Percentiles rank a stretch among this genome's conserved stretches.
These are phyloP conservation scores for Ambrosia hybrid DNA, from an alignment of 140 eudicot genomes.

Conservation along the genomic window DNA sequence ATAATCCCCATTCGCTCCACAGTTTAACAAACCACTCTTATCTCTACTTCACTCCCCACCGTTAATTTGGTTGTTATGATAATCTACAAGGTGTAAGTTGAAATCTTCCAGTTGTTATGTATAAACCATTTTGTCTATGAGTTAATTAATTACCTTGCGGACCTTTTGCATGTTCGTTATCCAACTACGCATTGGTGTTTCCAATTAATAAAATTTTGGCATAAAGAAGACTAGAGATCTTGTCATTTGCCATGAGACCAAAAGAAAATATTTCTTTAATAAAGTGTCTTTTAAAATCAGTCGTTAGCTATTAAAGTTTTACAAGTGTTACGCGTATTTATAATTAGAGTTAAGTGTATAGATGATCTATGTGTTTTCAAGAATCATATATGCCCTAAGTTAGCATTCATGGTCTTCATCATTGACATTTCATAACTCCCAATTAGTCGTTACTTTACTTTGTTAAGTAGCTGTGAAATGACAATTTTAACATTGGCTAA, in stretches of 20 bases:
- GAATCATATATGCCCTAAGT: no score
- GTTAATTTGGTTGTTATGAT: conserved; percentile 1
- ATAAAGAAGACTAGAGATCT: not conserved
- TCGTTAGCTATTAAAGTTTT: not conserved
- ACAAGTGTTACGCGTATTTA: no score
- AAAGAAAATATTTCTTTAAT: not conserved
- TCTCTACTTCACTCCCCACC: conserved; percentile 9
- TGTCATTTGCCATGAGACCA: not conserved
- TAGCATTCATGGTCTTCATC: no score
- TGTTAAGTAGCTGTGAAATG: no score
- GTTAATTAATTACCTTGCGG: not conserved
- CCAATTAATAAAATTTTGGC: not conserved
- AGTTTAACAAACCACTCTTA: conserved; percentile 26
- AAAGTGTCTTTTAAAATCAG: not conserved
- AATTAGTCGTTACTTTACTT: no score
- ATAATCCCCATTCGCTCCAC: conserved; percentile 33
- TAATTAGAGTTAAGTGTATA: no score
- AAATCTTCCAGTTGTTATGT: not conserved
- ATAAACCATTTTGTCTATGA: not conserved
- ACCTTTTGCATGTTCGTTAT: not conserved
- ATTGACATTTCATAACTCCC: no score
- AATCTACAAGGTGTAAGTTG: not conserved
- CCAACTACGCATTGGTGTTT: not conserved
- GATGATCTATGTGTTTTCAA: no score
- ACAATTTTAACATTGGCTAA: no score